Evolutionary conservation across 1,139 yeast species (phyloP).

Genomic region (Geotrichum europaeum): DNA sequence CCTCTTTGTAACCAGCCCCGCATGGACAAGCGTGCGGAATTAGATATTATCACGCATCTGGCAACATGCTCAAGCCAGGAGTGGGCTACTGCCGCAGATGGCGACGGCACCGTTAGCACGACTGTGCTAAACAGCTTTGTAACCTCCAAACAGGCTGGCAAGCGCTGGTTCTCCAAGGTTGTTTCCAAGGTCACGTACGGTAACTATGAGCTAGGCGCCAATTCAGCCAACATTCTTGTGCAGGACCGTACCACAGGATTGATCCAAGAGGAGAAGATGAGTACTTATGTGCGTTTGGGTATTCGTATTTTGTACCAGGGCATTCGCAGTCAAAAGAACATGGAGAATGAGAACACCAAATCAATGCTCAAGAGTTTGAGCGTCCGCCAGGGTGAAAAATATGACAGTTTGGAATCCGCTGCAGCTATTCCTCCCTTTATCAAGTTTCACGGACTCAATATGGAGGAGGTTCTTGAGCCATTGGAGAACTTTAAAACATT

Average conservation of each 20-base stretch:
- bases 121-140: conserved; percentile 65
- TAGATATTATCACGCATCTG: conserved; percentile 74
- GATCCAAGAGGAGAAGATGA: conserved; percentile 85
- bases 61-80: conserved; percentile 80
- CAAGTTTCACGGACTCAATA: conserved; percentile 68
- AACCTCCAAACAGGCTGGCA: conserved; percentile 74
- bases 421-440: conserved; percentile 70
- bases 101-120: conserved; percentile 46
- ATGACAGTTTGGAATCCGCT: conserved; percentile 63
- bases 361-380: conserved; percentile 57
- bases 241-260: conserved; percentile 88
- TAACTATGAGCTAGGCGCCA: conserved; percentile 76
- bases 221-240: conserved; percentile 87
- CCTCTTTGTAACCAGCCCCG: conserved; percentile 69
- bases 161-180: conserved; percentile 81
- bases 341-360: conserved; percentile 54
- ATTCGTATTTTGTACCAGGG: conserved; percentile 79
- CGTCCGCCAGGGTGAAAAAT: conserved; percentile 75
- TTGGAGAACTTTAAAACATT: conserved; percentile 58
- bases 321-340: conserved; percentile 39
- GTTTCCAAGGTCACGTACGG: conserved; percentile 84
- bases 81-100: conserved; percentile 42
- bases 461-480: conserved; percentile 57
- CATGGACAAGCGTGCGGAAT: conserved; percentile 48
- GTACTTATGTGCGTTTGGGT: conserved; percentile 80